phyloP scores from a whole-genome alignment of 495 filamentous ascomycete species.

The Lindgomyces ingoldianus region DNA sequence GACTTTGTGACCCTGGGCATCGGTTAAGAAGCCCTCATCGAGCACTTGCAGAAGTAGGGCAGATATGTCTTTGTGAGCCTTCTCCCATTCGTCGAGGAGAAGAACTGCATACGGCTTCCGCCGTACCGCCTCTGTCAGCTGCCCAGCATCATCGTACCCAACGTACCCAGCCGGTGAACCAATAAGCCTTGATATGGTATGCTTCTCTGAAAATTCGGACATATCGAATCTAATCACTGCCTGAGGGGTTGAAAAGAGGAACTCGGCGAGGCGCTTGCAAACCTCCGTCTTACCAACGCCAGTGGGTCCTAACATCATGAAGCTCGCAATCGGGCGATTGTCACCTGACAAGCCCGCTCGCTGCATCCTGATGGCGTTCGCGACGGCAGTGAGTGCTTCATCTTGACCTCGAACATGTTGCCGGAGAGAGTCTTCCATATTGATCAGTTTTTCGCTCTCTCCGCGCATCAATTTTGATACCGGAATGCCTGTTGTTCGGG shows the following conservation, averaged over 20 bases:
- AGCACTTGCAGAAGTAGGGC: slow-evolving; percentile 92
- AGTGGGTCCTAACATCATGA: slow-evolving; percentile 97
- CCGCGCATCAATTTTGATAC: slow-evolving; percentile 87
- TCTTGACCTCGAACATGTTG: slow-evolving; percentile 89
- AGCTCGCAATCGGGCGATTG: slow-evolving; percentile 86
- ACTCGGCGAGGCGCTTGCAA: slow-evolving; percentile 91
- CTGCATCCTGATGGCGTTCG: slow-evolving; percentile 93
- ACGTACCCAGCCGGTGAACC: slow-evolving; percentile 92
- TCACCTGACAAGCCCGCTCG: slow-evolving; percentile 87
- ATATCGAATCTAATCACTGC: slow-evolving; percentile 96
- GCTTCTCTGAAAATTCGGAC: slow-evolving; percentile 97
- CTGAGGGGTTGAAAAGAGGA: slow-evolving; percentile 87
- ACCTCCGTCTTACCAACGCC: slow-evolving; percentile 97
- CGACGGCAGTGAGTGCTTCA: slow-evolving; percentile 84
- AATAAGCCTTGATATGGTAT: slow-evolving; percentile 90
- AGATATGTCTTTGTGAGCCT: slow-evolving; percentile 93
- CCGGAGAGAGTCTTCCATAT: slow-evolving; percentile 90
- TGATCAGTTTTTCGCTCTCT: slow-evolving; percentile 86
- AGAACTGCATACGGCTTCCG: slow-evolving; percentile 95
- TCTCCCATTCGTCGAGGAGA: slow-evolving; percentile 96
- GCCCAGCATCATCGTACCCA: slow-evolving; percentile 95
- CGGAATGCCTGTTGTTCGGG: slow-evolving; percentile 87
- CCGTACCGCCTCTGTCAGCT: slow-evolving; percentile 92
- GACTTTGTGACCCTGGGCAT: slow-evolving; percentile 91
- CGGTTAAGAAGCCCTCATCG: slow-evolving; percentile 94